These are phyloP conservation scores for Carex littledalei DNA, from an alignment of 176 grass and related monocot species.

Conservation along the genomic window DNA sequence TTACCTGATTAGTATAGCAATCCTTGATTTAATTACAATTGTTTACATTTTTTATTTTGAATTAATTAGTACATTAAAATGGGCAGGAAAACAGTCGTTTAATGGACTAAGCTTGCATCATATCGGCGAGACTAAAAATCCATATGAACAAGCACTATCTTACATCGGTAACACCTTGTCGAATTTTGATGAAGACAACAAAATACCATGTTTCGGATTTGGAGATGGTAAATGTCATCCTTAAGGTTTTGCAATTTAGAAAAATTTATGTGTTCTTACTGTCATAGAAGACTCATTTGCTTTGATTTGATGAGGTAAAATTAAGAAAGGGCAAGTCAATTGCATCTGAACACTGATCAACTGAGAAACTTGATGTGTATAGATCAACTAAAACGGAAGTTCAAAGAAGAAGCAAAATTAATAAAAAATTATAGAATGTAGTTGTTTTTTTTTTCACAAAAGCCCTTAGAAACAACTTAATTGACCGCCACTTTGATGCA, in stretches of 20 bases:
- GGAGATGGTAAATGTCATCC: slow-evolving; percentile 5
- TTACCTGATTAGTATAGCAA: neutral
- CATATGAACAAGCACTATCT: slow-evolving; percentile 19
- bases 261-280: neutral
- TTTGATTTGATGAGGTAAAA: neutral
- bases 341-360: neutral
- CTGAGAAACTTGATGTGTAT: neutral
- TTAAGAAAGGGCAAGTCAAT: neutral
- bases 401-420: neutral
- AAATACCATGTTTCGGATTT: slow-evolving; percentile 24
- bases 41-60: neutral
- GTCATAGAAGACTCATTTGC: neutral
- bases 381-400: neutral
- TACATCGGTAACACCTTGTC: slow-evolving; percentile 7
- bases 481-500: neutral
- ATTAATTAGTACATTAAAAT: neutral
- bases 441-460: neutral
- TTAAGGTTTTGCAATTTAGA: neutral
- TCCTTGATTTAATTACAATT: neutral
- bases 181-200: slow-evolving; percentile 7
- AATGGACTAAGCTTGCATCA: slow-evolving; percentile 18
- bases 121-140: slow-evolving; percentile 5
- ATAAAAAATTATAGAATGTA: neutral
- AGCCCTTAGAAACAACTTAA: neutral
- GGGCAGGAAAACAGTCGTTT: slow-evolving; percentile 13